Evolutionary conservation across 2,329 filamentous ascomycete species (phyloP).

Genomic region (Cryphonectria parasitica): DNA sequence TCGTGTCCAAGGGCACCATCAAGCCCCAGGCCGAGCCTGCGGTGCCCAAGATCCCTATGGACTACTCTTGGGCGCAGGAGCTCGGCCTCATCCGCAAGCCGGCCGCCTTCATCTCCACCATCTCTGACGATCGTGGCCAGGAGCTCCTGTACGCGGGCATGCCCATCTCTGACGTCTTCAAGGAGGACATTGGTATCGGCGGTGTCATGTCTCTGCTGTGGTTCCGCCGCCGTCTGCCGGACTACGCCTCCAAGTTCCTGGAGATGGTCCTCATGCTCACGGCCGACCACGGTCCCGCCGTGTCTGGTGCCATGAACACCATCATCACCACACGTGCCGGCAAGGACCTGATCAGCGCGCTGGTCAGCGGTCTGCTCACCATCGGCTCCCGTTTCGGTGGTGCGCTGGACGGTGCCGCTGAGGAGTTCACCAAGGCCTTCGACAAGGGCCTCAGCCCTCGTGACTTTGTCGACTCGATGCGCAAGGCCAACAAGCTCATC

Average conservation of each 20-base stretch:
- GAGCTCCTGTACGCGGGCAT: slow-evolving; percentile 98
- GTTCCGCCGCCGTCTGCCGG: slow-evolving; percentile 97
- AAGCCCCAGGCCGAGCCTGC: slow-evolving; percentile 85
- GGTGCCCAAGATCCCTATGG: slow-evolving; percentile 98
- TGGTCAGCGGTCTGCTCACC: slow-evolving; percentile 95
- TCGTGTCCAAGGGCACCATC: slow-evolving; percentile 84
- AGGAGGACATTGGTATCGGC: slow-evolving; percentile 97
- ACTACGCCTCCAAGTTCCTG: slow-evolving; percentile 97
- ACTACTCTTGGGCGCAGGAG: slow-evolving; percentile 99
- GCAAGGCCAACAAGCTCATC: slow-evolving; percentile 99
- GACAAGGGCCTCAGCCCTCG: slow-evolving; percentile 98
- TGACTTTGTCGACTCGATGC: slow-evolving; percentile 98
- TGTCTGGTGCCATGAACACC: slow-evolving; percentile 99
- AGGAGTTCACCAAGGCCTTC: slow-evolving; percentile 97
- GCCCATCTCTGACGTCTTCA: slow-evolving; percentile 99
- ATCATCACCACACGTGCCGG: slow-evolving; percentile 99
- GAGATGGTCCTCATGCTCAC: slow-evolving; percentile 99
- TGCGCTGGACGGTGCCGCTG: slow-evolving; percentile 94
- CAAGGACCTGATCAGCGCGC: slow-evolving; percentile 95
- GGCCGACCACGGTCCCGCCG: slow-evolving; percentile 96
- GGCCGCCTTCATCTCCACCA: slow-evolving; percentile 99
- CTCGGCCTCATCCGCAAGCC: slow-evolving; percentile 99
- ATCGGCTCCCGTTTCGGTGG: slow-evolving; percentile 98
- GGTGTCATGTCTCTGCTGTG: slow-evolving; percentile 99
- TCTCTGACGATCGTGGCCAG: slow-evolving; percentile 99